Base-by-base conservation (phyloP, 352 stramenopile species). In the Phytophthora vignae region DNA sequence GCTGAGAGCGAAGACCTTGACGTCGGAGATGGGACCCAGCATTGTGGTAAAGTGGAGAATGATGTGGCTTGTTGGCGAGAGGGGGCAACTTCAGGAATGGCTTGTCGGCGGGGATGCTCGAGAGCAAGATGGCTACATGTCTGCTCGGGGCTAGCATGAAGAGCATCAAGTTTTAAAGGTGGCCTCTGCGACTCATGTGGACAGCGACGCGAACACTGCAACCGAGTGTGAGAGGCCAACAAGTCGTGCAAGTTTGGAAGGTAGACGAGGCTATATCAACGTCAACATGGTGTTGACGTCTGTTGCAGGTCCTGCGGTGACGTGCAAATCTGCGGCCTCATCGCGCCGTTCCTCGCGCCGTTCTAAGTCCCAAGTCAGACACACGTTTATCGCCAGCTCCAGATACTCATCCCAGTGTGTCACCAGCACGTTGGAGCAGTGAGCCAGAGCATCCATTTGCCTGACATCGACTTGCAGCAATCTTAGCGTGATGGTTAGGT, bases 1-100 rank as follows among this genome's bases (percentile, higher is more conserved):
- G 69, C 79, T 83, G 2, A 81, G 60, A 7, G 79, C 82, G 55
- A 83, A 78, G n/a, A 62, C 61, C 56, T 80, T 79, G 57, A 76
- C 55, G 56, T 83, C 76, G 33, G 68, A 69, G 9, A 64, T 62
- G 33, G 19, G 11, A 9, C 8, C 17, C 33, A 57, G 38, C 64
- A 77, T 77, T 58, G 57, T 17, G 21, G 38, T 25, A 49, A 42
- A 21, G 21, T 11, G 27, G 25, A 15, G 31, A 21, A 17, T 31
- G 11, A 15, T 38, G 25, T 8, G 12, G 10, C 33, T 42, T 19
- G 31, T 9, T 10, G 44, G 7, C 11, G 44, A 52, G 44, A 52
- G 31, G 38, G 25, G 52, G 59, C 21, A 58, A 65, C 55, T 77
- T 73, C 36, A 59, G 55, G 46, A 77, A 69, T 77, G 64, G 19